phyloP scores from a whole-genome alignment of 768 basidiomycete species.

The Boletus tylopilopsis region DNA sequence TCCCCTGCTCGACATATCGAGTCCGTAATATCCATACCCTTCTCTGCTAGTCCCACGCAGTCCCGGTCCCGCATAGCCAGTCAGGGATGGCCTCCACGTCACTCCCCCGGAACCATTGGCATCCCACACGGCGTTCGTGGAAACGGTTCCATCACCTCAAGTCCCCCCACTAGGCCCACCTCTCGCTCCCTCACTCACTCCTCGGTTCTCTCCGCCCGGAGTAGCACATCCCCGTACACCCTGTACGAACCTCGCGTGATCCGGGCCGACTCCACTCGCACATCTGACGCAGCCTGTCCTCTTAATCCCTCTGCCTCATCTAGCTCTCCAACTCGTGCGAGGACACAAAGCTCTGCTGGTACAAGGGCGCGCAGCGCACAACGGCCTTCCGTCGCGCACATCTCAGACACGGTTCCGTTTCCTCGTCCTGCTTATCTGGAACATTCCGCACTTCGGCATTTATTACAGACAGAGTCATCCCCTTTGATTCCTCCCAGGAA shows the following conservation, averaged over 20 bases:
- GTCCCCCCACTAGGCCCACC: constrained; percentile 39
- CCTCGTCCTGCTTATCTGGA: constrained; percentile 73
- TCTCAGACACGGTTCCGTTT: constrained; percentile 40
- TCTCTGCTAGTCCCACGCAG: constrained; percentile 35
- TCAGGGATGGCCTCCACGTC: constrained; percentile 29
- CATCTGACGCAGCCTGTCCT: constrained; percentile 42
- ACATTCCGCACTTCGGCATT: constrained; percentile 66
- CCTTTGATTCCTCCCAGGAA: constrained; percentile 39
- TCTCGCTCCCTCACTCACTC: constrained; percentile 42
- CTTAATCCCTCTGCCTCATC: constrained; percentile 34
- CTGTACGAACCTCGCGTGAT: constrained; percentile 66
- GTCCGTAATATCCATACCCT: constrained; percentile 60
- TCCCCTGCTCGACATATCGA: constrained; percentile 60
- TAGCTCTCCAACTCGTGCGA: constrained; percentile 44
- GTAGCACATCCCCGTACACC: constrained; percentile 29
- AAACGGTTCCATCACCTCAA: constrained; percentile 29
- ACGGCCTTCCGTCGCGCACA: constrained; percentile 27
- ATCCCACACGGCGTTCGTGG: constrained; percentile 38
- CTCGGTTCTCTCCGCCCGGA: constrained; percentile 30
- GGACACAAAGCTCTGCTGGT: constrained; percentile 41
- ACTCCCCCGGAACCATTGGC: constrained; percentile 32
- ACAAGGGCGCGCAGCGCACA: constrained; percentile 20
- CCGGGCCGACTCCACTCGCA: constrained; percentile 47
- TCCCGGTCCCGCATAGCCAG: constrained; percentile 39
- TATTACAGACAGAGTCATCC: constrained; percentile 53